phyloP scores from a whole-genome alignment of 2,329 filamentous ascomycete genomes.

The Uncinocarpus reesii region DNA sequence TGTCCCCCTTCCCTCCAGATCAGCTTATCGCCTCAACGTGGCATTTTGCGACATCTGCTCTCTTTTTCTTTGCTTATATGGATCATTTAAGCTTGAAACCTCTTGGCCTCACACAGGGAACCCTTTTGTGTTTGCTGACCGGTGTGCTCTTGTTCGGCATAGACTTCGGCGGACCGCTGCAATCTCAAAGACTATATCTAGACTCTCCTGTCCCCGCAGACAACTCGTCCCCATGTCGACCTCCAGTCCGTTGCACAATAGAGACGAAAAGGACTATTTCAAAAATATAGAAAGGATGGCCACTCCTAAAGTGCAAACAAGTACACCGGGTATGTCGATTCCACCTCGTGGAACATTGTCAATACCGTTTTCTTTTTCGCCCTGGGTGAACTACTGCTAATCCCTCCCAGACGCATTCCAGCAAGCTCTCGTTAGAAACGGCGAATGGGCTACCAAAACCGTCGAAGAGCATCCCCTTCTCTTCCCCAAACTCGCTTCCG shows the following conservation, averaged over 20 bases:
- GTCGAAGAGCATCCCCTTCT: slow-evolving; percentile 57
- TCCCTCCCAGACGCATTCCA: slow-evolving; percentile 46
- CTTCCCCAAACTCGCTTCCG: slow-evolving; percentile 56
- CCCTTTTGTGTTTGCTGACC: neutral
- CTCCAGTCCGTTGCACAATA: neutral
- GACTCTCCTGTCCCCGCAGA: neutral
- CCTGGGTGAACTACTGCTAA: neutral
- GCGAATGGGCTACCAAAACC: slow-evolving; percentile 58
- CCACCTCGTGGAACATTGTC: no score
- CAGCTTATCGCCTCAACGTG: neutral
- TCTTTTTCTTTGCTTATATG: neutral
- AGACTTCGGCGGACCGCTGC: slow-evolving; percentile 8
- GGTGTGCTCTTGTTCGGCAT: neutral
- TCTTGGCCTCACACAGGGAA: no score
- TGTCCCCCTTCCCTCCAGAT: neutral
- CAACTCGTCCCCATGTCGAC: neutral
- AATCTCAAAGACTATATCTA: slow-evolving; percentile 2
- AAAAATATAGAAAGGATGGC: slow-evolving; percentile 11
- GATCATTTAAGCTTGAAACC: no score
- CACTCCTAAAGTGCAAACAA: slow-evolving; percentile 1
- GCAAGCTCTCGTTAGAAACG: slow-evolving; percentile 57
- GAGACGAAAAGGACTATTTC: slow-evolving; percentile 9
- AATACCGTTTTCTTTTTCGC: neutral
- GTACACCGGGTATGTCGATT: slow-evolving; percentile 2
- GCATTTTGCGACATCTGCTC: slow-evolving; percentile 1